A percentile compares a stretch with the other conserved stretches of the same genome.
phyloP scores from a whole-genome alignment of 2,329 filamentous ascomycete genomes.

The Xylaria digitata region DNA sequence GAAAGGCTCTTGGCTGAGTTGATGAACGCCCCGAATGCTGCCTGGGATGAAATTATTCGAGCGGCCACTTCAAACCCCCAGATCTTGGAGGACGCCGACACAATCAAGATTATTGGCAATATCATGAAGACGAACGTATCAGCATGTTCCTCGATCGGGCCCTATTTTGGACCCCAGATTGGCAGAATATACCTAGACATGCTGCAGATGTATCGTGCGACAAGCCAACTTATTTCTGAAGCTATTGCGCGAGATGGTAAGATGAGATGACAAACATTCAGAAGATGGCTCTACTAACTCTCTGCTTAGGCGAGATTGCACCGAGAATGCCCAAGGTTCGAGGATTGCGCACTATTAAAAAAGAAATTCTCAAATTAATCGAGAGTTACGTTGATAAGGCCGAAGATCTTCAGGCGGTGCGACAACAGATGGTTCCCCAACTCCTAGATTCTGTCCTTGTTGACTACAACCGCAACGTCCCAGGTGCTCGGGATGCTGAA shows the following conservation, averaged over 20 bases:
- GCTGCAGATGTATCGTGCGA: conserved; percentile 98
- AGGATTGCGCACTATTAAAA: conserved; percentile 96
- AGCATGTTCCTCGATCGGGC: conserved; percentile 95
- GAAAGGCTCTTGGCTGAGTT: conserved; percentile 90
- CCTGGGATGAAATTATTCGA: conserved; percentile 95
- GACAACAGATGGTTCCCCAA: conserved; percentile 93
- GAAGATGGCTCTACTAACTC: conserved; percentile 50
- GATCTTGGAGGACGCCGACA: conserved; percentile 90
- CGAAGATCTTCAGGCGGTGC: conserved; percentile 93
- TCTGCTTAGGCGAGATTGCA: conserved; percentile 78
- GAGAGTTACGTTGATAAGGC: conserved; percentile 99
- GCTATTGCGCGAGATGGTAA: conserved; percentile 85
- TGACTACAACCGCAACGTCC: conserved; percentile 97
- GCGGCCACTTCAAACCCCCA: conserved; percentile 85
- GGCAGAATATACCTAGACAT: conserved; percentile 98
- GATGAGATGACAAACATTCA: conserved; percentile 33
- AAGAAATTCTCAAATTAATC: conserved; percentile 98
- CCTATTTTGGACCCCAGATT: conserved; percentile 98
- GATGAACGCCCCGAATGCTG: conserved; percentile 92
- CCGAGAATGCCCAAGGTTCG: conserved; percentile 98
- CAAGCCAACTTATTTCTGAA: conserved; percentile 95
- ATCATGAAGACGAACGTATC: conserved; percentile 99
- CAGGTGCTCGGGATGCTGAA: conserved; percentile 94
- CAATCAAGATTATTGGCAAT: conserved; percentile 98
- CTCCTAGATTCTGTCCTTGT: conserved; percentile 92